Percentiles rank a stretch among this genome's conserved stretches.
Evolutionary conservation across 1,284 basidiomycete species (phyloP).

Genomic region (Gomphus sp.): DNA sequence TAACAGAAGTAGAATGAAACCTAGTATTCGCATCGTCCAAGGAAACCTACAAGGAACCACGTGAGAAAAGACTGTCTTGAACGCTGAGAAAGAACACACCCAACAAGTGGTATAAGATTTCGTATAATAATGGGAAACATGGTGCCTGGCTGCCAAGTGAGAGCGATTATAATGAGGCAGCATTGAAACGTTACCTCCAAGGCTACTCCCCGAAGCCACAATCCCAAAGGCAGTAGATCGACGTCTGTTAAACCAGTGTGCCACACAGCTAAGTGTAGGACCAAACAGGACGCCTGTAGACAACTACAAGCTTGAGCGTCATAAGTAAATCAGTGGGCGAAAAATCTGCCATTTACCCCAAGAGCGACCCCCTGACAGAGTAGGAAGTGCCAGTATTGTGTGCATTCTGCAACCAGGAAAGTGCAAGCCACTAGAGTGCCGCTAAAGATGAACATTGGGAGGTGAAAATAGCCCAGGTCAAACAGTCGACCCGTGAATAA

Average conservation of each 20-base stretch:
- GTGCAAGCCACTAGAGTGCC: slow-evolving; percentile 37
- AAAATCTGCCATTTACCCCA: slow-evolving; percentile 27
- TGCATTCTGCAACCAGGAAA: slow-evolving; percentile 47
- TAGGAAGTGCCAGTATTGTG: slow-evolving; percentile 49
- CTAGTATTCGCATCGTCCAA: slow-evolving; percentile 55
- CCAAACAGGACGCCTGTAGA: slow-evolving; percentile 39
- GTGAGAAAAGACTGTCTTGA: neutral
- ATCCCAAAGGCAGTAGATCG: slow-evolving; percentile 34
- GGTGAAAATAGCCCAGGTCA: slow-evolving; percentile 47
- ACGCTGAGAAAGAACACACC: slow-evolving; percentile 21
- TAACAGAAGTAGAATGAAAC: slow-evolving; percentile 37
- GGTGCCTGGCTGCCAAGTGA: slow-evolving; percentile 24
- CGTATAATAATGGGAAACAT: slow-evolving; percentile 37
- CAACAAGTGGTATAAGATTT: slow-evolving; percentile 35
- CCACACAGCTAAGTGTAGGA: slow-evolving; percentile 35
- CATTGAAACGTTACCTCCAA: slow-evolving; percentile 25
- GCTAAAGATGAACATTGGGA: slow-evolving; percentile 35
- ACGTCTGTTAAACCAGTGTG: slow-evolving; percentile 42
- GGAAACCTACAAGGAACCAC: slow-evolving; percentile 31
- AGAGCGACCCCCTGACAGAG: slow-evolving; percentile 44
- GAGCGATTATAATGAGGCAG: neutral
- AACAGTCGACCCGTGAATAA: slow-evolving; percentile 49
- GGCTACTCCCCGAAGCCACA: slow-evolving; percentile 29
- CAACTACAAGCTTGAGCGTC: slow-evolving; percentile 18
- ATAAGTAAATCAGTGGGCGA: neutral